Evolutionary conservation across 805 yeast genomes (phyloP), one percentile per base, ranked within the genome.

Genomic region (Saccharomycopsis selenospora): DNA sequence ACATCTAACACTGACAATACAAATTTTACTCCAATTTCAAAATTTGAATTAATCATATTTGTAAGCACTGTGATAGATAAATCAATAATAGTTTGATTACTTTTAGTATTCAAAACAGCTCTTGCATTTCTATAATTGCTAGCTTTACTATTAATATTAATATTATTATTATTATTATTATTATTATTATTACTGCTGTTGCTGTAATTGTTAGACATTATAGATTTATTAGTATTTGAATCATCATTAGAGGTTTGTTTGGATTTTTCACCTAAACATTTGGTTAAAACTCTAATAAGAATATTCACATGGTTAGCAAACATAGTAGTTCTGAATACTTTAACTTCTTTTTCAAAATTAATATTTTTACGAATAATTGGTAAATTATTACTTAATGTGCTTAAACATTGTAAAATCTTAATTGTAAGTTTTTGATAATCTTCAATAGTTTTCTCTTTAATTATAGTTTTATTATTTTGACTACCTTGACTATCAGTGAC

Each of bases 271-370:
- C 38, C 24, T 14, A 52, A 76, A 64, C 23, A 76, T 69, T 57
- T 76, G 69, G 59, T 75, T 23, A 52, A 45, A 24, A 52, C 42
- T 5, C 53, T 25, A 4, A 49, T 38, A 41, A 85, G 59, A 64
- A 82, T 59, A 72, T 80, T 80, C 62, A 83, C 85, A 57, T 81
- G 83, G 52, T 80, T 80, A 3, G 83, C 80, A 62, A 85, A 85
- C 8, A 79, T 71, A 42, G 82, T 75, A 26, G 77, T 77, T 56
- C 75, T 77, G 28, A 79, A 73, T 53, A 76, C 74, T 36, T 67
- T 67, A 28, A 77, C 57, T 55, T 80, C 85, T 17, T 66, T 68
- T 47, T 75, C 80, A 45, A 71, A 25, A 77, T 80, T 49, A 70
- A 82, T 29, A 76, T 82, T 23, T 75, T 71, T 49, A 80, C 90